These are phyloP conservation scores for Penicillium egyptiacum DNA, from an alignment of 495 filamentous ascomycete genomes.

Conservation along the genomic window DNA sequence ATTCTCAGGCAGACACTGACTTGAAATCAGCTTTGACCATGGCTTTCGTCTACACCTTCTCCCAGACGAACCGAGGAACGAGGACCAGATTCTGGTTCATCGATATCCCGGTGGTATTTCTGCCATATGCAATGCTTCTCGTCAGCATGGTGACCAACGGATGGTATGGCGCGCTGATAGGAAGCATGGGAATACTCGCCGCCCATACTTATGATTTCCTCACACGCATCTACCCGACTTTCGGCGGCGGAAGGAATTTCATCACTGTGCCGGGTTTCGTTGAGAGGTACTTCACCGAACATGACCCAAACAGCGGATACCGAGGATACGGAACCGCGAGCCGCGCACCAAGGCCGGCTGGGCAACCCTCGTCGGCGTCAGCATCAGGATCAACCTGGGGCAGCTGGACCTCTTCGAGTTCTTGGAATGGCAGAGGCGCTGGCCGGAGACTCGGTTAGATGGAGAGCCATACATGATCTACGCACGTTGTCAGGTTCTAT, in stretches of 20 bases:
- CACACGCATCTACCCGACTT: conserved; percentile 76
- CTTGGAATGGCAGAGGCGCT: conserved; percentile 65
- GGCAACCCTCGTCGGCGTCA: conserved; percentile 20
- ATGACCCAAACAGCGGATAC: conserved; percentile 28
- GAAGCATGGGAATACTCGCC: conserved; percentile 70
- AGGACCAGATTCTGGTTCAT: conserved; percentile 73
- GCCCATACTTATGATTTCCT: conserved; percentile 87
- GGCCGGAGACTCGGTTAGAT: conserved; percentile 63
- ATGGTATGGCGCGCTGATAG: conserved; percentile 48
- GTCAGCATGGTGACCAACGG: conserved; percentile 61
- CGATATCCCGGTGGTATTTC: conserved; percentile 68
- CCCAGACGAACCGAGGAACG: conserved; percentile 74
- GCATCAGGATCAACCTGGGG: conserved; percentile 30
- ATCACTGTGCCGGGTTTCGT: conserved; percentile 68
- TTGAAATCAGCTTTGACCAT: conserved; percentile 62
- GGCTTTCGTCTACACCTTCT: conserved; percentile 75
- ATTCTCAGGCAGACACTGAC: conserved; percentile 27
- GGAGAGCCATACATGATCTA: background rate
- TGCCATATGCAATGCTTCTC: conserved; percentile 74
- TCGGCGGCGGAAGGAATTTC: conserved; percentile 73
- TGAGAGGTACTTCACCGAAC: conserved; percentile 57
- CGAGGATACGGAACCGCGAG: conserved; percentile 63
- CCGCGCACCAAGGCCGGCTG: conserved; percentile 25
- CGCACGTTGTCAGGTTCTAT: background rate
- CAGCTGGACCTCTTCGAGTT: conserved; percentile 36